Base-by-base conservation (phyloP, 2,329 filamentous ascomycete genomes). In the Malbranchea cinnamomea region DNA sequence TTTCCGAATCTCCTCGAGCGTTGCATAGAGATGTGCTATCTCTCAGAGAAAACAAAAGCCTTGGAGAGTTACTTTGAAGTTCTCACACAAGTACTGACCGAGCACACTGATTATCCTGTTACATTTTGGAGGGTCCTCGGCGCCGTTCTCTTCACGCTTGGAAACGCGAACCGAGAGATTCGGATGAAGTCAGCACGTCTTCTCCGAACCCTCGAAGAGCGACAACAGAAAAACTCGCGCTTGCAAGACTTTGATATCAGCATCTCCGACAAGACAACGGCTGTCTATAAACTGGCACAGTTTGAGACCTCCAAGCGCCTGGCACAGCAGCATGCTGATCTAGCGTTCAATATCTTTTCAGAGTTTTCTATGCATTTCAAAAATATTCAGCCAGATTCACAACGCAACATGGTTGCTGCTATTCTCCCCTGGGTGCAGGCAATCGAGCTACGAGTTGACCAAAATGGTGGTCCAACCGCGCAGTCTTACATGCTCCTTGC, bases 211-310 rank as follows among this genome's bases (percentile, higher is more conserved):
- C 62, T 95, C 2, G 89, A 95, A 53, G 74, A 84, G 41, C 72
- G 82, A 14, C 80, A 89, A 40, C 71, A 77, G 39, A 78, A 80
- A 41, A 89, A 74, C 40, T 93, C 87, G 1, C 91, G 91, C 48
- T 74, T 98, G 5, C 83, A 93, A 49, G 89, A 98, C 50, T 91
- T 94, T 35, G 89, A 98, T 46, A 95, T 98, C 45, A 94, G 85
- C 50, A 89, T 98, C 34, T 91, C 87, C 0, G 91, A 98, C 57
- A 95, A 94, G 57, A 98, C 91, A 0, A 92, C 92, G 41, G 85
- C 87, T 0, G 87, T 98, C 2, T 98, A 95, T 57, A 98, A 98
- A 57, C 65, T 91, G 25, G 89, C 91, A 0, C 89, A 98, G 48
- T 95, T 94, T 41, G 87, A 95, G 49, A 91, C 92, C 13, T 95